Evolutionary conservation across 192 early-diverging fungal species (phyloP), one percentile per base, ranked within the genome.

Genomic region (Phycomyces nitens): DNA sequence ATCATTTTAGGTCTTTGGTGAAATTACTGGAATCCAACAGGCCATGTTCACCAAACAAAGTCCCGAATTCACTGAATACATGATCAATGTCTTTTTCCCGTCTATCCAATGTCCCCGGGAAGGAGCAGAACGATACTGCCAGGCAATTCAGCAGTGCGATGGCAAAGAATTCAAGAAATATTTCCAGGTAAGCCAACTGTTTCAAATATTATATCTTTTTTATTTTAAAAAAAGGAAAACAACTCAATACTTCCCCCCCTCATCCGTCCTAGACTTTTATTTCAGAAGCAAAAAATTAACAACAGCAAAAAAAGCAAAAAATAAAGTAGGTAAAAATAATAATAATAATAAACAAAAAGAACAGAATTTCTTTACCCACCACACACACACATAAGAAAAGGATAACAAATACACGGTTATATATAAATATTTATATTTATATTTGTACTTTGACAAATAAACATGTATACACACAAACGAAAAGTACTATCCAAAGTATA

Each of bases 141-240:
- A 87, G 65, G 90, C 91, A 14, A 64, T 94, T 56, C 82, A 81
- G 56, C 84, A 87, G 62, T 72, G 84, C 56, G 84, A 89, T 24
- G 72, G 61, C 39, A 86, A 84, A 69, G 78, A 80, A 56, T 87
- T 92, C 60, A 86, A 83, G 67, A 88, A 88, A 69, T 91, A 89
- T 68, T 86, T 88, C 70, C 82, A 82, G 77, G 83, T 85, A 81
- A 68, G 43, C 53, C 43, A 16, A 22, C 40, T 2, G 10, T n/a
- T n/a, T n/a, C n/a, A n/a, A 44, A 60, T 20, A n/a, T 16, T 15
- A 27, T 44, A 22, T 29, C 47, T 16, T 16, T n/a, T n/a, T n/a
- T n/a, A n/a, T n/a, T n/a, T 50, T 50, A 20, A 50, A 50, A 9
- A 50, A 20, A 20, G 5, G 16, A 2, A 22, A 50, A n/a, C n/a